Conservation (phyloP, 192 early-diverging fungal species). For the Coemansia sp. region DNA sequence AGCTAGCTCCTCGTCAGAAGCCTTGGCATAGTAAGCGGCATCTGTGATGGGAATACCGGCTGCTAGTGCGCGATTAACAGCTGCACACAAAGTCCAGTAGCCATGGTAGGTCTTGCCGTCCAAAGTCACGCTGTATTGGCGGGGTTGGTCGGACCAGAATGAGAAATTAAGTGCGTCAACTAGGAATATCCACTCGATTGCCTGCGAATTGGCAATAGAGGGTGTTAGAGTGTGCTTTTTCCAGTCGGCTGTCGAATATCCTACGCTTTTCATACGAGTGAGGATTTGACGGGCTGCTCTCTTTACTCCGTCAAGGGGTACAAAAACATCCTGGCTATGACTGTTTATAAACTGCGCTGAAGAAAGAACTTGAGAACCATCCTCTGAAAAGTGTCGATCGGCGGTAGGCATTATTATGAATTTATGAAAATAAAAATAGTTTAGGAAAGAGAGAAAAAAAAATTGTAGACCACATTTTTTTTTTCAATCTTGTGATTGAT, state of each 20-base stretch:
- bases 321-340: slow-evolving; percentile 65
- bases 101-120: slow-evolving; percentile 66
- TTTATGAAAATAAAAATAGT: not conserved
- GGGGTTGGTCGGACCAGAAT: slow-evolving; percentile 69
- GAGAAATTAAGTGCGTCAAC: slow-evolving; percentile 86
- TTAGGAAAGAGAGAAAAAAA: not conserved
- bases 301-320: slow-evolving; percentile 58
- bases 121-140: slow-evolving; percentile 64
- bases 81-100: slow-evolving; percentile 84
- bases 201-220: slow-evolving; percentile 56
- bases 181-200: slow-evolving; percentile 82
- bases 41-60: slow-evolving; percentile 66
- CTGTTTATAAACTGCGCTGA: slow-evolving; percentile 45
- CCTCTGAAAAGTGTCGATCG: not conserved
- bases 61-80: slow-evolving; percentile 67
- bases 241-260: slow-evolving; percentile 67
- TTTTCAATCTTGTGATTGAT: not conserved
- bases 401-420: slow-evolving; percentile 31
- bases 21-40: slow-evolving; percentile 57
- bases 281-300: slow-evolving; percentile 63
- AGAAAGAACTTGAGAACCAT: slow-evolving; percentile 30
- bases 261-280: slow-evolving; percentile 62
- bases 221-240: slow-evolving; percentile 68
- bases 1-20: slow-evolving; percentile 48
- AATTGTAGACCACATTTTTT: slow-evolving; percentile 9